These are phyloP conservation scores for Paramecium sonneborni DNA, from an alignment of 73 alveolate genomes.

Conservation along the genomic window DNA sequence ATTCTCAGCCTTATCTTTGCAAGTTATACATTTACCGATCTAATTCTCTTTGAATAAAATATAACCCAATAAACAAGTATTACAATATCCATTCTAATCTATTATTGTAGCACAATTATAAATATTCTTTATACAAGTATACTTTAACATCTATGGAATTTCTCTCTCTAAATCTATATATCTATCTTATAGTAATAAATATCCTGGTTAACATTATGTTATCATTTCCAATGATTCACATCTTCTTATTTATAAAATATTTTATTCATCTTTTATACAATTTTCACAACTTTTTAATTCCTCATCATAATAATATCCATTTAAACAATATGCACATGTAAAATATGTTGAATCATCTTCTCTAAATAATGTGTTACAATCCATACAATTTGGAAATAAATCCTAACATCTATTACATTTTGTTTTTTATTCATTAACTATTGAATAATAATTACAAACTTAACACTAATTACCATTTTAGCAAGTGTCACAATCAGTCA, in stretches of 20 bases:
- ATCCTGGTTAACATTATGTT: slow-evolving; percentile 39
- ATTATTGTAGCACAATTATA: background rate
- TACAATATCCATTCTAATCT: background rate
- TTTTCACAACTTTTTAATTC: background rate
- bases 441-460: background rate
- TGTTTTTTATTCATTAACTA: background rate
- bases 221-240: slow-evolving; percentile 4
- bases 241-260: background rate
- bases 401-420: background rate
- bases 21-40: background rate
- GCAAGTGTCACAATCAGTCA: background rate
- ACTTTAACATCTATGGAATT: background rate
- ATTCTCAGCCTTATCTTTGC: background rate
- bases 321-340: background rate
- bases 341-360: background rate
- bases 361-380: background rate
- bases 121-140: background rate
- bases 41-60: background rate
- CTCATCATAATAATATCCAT: background rate
- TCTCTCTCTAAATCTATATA: background rate
- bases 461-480: background rate
- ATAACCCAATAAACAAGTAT: background rate
- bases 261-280: background rate
- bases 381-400: background rate
- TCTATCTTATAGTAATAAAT: background rate